A percentile compares a stretch with the other conserved stretches of the same genome.
Evolutionary conservation across 2,329 filamentous ascomycete species (phyloP).

Genomic region (Monosporascus sp.): DNA sequence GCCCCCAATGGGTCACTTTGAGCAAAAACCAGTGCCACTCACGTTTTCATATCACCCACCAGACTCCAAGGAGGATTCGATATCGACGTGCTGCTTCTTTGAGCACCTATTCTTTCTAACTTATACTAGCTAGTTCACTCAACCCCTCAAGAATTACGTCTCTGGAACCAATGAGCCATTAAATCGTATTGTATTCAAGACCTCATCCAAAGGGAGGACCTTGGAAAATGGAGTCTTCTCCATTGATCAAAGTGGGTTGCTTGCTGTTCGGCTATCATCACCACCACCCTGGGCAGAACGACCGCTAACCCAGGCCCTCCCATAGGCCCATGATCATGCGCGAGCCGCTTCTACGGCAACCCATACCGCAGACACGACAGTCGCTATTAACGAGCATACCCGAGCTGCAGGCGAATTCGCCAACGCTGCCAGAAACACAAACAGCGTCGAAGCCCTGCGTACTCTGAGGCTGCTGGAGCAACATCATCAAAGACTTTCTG

Average conservation of each 20-base stretch:
- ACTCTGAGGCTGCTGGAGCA: conserved; percentile 81
- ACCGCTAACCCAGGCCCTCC: conserved; percentile 14
- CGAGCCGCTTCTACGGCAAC: conserved; percentile 74
- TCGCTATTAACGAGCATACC: conserved; percentile 83
- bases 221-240: conserved; percentile 61
- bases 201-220: no score
- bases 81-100: no score
- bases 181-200: not conserved
- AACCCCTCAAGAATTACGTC: no score
- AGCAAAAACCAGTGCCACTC: no score
- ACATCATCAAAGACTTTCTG: conserved; percentile 79
- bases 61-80: no score
- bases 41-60: no score
- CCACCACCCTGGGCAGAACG: conserved; percentile 6
- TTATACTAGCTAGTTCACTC: no score
- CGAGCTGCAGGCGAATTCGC: conserved; percentile 85
- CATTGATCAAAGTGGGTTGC: conserved; percentile 56
- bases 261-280: not conserved
- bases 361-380: conserved; percentile 69
- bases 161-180: not conserved
- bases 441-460: conserved; percentile 67
- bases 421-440: conserved; percentile 69
- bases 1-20: no score
- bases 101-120: no score
- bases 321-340: conserved; percentile 81